phyloP scores from a whole-genome alignment of 495 filamentous ascomycete genomes.

The Eremomyces bilateralis region DNA sequence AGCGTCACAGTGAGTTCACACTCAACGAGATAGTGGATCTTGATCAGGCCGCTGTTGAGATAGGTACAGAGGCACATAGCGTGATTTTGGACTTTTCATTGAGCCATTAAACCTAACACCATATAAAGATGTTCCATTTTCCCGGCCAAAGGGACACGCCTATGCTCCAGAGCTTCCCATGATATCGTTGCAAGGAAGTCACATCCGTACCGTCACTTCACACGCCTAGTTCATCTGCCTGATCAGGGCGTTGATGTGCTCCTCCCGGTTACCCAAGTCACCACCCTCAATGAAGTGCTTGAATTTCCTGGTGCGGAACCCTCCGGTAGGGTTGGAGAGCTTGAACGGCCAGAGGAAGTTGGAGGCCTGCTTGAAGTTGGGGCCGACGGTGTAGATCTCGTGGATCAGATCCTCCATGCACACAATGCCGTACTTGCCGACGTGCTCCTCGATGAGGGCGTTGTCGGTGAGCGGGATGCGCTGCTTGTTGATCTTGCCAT shows the following conservation, averaged over 20 bases:
- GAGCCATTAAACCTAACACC: too few species aligned
- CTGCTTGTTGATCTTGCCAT: slow-evolving; percentile 94
- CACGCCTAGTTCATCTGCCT: slow-evolving; percentile 84
- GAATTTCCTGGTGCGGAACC: slow-evolving; percentile 92
- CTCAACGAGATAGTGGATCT: too few species aligned
- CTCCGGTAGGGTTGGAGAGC: slow-evolving; percentile 89
- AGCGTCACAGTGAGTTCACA: too few species aligned
- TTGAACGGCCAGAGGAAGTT: slow-evolving; percentile 99
- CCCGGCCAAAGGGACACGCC: too few species aligned
- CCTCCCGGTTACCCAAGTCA: slow-evolving; percentile 94
- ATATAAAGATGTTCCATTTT: too few species aligned
- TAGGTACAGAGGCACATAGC: too few species aligned
- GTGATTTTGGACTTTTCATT: too few species aligned
- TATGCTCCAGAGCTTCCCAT: too few species aligned
- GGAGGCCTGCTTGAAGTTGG: slow-evolving; percentile 98
- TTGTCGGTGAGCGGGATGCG: slow-evolving; percentile 93
- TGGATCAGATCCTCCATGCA: slow-evolving; percentile 99
- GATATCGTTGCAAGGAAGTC: too few species aligned
- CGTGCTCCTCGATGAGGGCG: slow-evolving; percentile 81
- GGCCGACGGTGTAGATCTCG: slow-evolving; percentile 95
- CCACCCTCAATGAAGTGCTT: slow-evolving; percentile 98
- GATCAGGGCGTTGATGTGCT: slow-evolving; percentile 93
- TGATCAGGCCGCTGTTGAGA: not conserved
- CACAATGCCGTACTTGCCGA: slow-evolving; percentile 97
- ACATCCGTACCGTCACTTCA: too few species aligned